Conservation (phyloP, 106 monocot species). For the Amphibolis antarctica region DNA sequence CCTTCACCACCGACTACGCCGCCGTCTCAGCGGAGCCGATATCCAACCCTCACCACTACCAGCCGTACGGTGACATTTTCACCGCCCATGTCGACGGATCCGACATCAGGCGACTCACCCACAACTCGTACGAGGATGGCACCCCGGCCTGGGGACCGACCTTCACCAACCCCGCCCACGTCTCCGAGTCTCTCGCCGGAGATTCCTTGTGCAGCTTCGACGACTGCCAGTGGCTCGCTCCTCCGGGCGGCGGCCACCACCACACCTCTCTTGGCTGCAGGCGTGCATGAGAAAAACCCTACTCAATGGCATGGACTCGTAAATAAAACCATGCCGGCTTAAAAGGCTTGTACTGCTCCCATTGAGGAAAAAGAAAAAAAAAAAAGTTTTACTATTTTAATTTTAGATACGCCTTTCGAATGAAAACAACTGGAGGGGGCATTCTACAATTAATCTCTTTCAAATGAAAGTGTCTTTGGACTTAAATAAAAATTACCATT, state of each 20-base stretch:
- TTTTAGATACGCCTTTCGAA: too few relatives aligned
- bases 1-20: constrained; percentile 59
- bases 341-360: too few relatives aligned
- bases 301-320: too few relatives aligned
- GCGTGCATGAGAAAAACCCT: too few relatives aligned
- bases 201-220: constrained; percentile 29
- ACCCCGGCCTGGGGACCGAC: constrained; percentile 54
- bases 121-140: constrained; percentile 70
- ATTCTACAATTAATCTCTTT: too few relatives aligned
- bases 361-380: too few relatives aligned
- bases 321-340: too few relatives aligned
- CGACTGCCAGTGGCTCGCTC: constrained; percentile 54
- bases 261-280: not conserved
- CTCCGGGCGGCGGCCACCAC: not conserved
- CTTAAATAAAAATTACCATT: too few relatives aligned
- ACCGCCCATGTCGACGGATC: constrained; percentile 42
- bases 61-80: constrained; percentile 76
- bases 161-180: constrained; percentile 28
- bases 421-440: too few relatives aligned
- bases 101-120: constrained; percentile 34
- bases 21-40: constrained; percentile 62
- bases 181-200: constrained; percentile 24
- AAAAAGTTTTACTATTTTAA: too few relatives aligned
- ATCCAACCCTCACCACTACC: constrained; percentile 57
- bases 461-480: too few relatives aligned